Conservation (phyloP, 169 alveolate genomes). For the Cryptosporidium sp. region DNA sequence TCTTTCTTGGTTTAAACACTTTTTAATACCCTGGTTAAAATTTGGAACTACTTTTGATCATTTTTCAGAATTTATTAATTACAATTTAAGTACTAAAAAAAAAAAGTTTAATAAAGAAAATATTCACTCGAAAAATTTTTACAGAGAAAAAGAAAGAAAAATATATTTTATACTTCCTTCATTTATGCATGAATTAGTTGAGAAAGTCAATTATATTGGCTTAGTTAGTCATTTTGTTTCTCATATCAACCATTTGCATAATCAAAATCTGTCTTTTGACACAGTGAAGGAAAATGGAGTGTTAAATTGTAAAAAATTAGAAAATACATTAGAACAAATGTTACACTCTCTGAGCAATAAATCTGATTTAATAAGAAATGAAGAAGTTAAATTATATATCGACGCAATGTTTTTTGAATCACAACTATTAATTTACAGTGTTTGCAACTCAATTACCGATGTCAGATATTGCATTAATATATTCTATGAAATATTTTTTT, state of each 20-base stretch:
- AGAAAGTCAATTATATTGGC: conserved; percentile 43
- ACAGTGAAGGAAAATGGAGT: not conserved
- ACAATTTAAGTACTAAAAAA: not conserved
- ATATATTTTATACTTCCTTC: not conserved
- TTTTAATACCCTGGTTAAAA: conserved; percentile 44
- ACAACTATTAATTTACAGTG: not conserved
- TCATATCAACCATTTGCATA: not conserved
- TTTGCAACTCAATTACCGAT: conserved; percentile 14
- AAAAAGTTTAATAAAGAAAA: not conserved
- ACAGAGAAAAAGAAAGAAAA: not conserved
- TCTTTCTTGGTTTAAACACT: conserved; percentile 29
- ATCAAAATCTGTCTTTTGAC: not conserved
- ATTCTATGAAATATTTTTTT: conserved; percentile 41
- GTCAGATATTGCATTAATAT: not conserved
- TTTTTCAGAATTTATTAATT: conserved; percentile 42
- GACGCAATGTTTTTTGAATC: not conserved
- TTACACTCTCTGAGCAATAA: not conserved
- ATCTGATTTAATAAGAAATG: not conserved
- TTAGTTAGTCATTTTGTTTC: not conserved
- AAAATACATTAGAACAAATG: not conserved
- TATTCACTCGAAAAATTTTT: not conserved
- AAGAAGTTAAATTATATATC: not conserved
- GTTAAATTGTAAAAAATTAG: not conserved
- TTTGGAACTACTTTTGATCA: conserved; percentile 7
- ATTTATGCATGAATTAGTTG: not conserved